Evolutionary conservation across 75 land plant species (phyloP), one percentile per base, ranked within the genome.

Genomic region (Cryptomeria japonica): DNA sequence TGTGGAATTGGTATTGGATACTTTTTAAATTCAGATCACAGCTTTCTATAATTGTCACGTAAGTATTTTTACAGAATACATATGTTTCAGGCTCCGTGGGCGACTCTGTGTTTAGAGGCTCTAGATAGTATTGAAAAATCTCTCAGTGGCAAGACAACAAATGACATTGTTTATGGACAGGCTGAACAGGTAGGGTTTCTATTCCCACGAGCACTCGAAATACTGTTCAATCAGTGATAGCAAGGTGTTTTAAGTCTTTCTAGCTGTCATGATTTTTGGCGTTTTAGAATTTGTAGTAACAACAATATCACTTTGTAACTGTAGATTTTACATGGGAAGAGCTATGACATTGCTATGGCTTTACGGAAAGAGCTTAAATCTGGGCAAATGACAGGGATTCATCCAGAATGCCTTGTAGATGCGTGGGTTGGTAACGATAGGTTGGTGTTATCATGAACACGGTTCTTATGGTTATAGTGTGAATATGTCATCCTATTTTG

Each of bases 381-480:
- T 87, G 93, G 88, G 31, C 92, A 93, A 58, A 88, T 92, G 12
- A 79, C 89, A 76, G 93, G 91, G 46, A 84, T 93, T 47, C 96
- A 96, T 87, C 84, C 93, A 31, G 99, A 98, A 72, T 96, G 98
- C 86, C 96, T 96, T 41, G 96, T 97, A 13, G 98, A 98, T 90
- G 91, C 98, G 77, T 98, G 99, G 99, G 94, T 95, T 83, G 98
- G 98, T 49, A 90, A 89, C 41, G 93, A 94, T 73, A 95, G 99
- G 99, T 96, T 55, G 22, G 85, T 73, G 25, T 49, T 46, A 44
- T 82, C 31, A 12, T n/a, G 12, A 5, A 46, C 31, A 42, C 36
- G 58, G 25, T 85, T 85, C 32, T 61, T 47, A 41, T 58, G 32
- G 49, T 61, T 80, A 61, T 84, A 84, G 61, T 68, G 18, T 88